phyloP scores from a whole-genome alignment of 2,329 filamentous ascomycete species.

The Neofusicoccum sp. region DNA sequence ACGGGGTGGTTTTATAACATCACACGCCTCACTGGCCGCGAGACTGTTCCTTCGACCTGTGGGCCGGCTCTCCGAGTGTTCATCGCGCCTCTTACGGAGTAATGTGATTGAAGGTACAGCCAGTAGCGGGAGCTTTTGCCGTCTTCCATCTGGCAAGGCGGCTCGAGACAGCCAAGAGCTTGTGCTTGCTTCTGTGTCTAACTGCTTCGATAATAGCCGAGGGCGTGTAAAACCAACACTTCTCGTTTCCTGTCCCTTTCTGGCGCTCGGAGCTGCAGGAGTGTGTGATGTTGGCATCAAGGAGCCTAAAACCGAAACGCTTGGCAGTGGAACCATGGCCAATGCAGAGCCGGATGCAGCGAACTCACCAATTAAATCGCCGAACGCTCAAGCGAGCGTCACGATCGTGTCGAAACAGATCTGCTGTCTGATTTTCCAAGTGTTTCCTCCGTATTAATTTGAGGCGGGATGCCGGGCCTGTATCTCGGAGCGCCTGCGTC shows the following conservation, averaged over 20 bases:
- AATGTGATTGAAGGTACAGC: background rate
- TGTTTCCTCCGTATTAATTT: conserved; percentile 11
- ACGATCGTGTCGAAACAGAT: conserved; percentile 7
- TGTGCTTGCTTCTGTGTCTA: conserved; percentile 13
- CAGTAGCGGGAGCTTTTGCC: background rate
- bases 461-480: conserved; percentile 12
- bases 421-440: conserved; percentile 6
- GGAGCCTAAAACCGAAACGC: conserved; percentile 17
- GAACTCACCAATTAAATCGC: background rate
- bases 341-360: background rate
- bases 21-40: background rate
- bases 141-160: conserved; percentile 17
- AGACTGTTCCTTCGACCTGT: conserved; percentile 1
- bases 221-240: background rate
- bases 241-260: background rate
- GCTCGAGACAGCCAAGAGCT: background rate
- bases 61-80: conserved; percentile 8
- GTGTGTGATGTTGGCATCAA: conserved; percentile 11
- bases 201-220: conserved; percentile 12
- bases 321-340: conserved; percentile 12
- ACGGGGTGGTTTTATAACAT: background rate
- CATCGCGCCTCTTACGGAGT: background rate
- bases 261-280: conserved; percentile 13
- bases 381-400: conserved; percentile 6
- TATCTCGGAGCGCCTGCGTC: conserved; percentile 6